Evolutionary conservation across 352 stramenopile genomes (phyloP).

Genomic region (Globisporangium radiosum): DNA sequence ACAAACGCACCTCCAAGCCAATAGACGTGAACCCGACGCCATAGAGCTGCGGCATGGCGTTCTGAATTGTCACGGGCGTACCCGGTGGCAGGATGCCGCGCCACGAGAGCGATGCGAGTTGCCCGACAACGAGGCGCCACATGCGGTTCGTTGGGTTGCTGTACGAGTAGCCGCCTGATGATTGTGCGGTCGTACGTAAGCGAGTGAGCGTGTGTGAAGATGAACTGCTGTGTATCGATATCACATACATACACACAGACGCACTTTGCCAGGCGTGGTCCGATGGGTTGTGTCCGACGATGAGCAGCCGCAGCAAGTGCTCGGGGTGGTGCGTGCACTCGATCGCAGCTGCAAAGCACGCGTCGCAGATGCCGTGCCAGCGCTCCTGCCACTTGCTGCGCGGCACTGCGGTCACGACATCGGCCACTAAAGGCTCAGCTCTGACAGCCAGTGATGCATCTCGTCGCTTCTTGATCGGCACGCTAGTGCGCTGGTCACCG

Average conservation of each 20-base stretch:
- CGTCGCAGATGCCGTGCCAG: constrained; percentile 67
- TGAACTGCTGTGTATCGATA: neutral
- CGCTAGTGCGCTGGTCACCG: neutral
- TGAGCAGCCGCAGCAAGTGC: constrained; percentile 61
- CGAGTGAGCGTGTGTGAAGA: neutral
- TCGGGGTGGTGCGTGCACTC: constrained; percentile 65
- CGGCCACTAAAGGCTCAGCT: too few species aligned
- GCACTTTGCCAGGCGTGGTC: constrained; percentile 84
- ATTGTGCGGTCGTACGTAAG: neutral
- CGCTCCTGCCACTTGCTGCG: constrained; percentile 72
- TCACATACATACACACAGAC: constrained; percentile 49
- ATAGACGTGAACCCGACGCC: constrained; percentile 82
- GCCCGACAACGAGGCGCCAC: constrained; percentile 81
- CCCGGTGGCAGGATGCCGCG: constrained; percentile 49
- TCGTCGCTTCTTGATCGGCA: neutral
- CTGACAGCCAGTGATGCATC: neutral
- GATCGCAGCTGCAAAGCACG: constrained; percentile 46
- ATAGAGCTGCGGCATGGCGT: constrained; percentile 49
- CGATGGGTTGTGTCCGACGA: constrained; percentile 87
- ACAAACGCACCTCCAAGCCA: constrained; percentile 52
- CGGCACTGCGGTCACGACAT: neutral
- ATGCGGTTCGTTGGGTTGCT: constrained; percentile 88
- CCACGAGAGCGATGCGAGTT: constrained; percentile 45
- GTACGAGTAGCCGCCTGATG: constrained; percentile 10
- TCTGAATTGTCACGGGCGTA: constrained; percentile 62